phyloP scores from a whole-genome alignment of 495 filamentous ascomycete species.

The Aspergillus indologenus region DNA sequence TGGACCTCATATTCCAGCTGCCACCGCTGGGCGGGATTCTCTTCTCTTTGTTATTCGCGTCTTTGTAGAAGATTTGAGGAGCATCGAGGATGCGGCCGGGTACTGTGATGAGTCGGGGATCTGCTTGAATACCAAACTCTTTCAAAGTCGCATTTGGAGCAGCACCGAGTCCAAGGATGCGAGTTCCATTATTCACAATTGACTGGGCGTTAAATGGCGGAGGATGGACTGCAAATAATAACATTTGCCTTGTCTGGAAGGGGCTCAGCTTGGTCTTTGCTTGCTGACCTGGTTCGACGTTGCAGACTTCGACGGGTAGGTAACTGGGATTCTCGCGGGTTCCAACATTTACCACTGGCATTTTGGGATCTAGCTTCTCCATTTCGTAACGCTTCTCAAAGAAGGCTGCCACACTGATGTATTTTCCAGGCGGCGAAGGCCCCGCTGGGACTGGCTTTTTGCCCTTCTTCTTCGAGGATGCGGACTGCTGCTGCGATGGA shows the following conservation, averaged over 20 bases:
- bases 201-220: slow-evolving; percentile 64
- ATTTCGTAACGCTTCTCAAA: slow-evolving; percentile 51
- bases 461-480: slow-evolving; percentile 18
- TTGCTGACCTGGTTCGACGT: slow-evolving; percentile 64
- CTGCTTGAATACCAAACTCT: slow-evolving; percentile 55
- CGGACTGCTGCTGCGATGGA: slow-evolving; percentile 12
- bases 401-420: slow-evolving; percentile 51
- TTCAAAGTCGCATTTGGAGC: slow-evolving; percentile 17
- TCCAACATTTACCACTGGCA: slow-evolving; percentile 72
- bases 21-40: slow-evolving; percentile 29
- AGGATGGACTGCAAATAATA: slow-evolving; percentile 63
- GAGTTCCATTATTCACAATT: slow-evolving; percentile 55
- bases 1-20: slow-evolving; percentile 55
- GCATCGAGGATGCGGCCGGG: slow-evolving; percentile 56
- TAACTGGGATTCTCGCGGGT: slow-evolving; percentile 56
- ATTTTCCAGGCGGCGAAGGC: slow-evolving; percentile 34
- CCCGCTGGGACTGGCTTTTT: slow-evolving; percentile 38
- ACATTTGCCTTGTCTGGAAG: slow-evolving; percentile 61
- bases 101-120: slow-evolving; percentile 59
- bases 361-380: slow-evolving; percentile 25
- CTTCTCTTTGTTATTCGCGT: slow-evolving; percentile 24
- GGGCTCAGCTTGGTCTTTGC: slow-evolving; percentile 48
- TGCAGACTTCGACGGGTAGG: slow-evolving; percentile 63
- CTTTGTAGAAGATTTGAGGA: slow-evolving; percentile 53
- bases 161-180: slow-evolving; percentile 41